These are phyloP conservation scores for Camellia oleifera DNA, from an alignment of 179 eudicot genomes.

Conservation along the genomic window DNA sequence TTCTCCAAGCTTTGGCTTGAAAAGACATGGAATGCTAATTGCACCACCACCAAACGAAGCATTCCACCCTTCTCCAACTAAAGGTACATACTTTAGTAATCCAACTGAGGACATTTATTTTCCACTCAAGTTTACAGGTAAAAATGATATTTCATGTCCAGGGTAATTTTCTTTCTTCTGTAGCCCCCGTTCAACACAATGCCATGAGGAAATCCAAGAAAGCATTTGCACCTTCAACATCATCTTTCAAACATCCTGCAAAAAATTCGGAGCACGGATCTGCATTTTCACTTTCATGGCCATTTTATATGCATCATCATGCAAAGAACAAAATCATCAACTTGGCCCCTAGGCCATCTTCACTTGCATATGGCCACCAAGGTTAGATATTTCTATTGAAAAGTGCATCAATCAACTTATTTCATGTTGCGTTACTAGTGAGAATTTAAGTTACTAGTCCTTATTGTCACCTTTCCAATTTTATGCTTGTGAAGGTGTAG, in stretches of 20 bases:
- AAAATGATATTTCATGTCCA: slow-evolving; percentile 6
- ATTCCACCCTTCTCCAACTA: slow-evolving; percentile 23
- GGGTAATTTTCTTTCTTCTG: slow-evolving; percentile 16
- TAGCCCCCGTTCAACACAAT: slow-evolving; percentile 27
- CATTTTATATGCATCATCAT: slow-evolving; percentile 41
- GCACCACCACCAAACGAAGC: slow-evolving; percentile 16
- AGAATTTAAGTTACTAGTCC: not conserved
- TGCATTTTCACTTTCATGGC: slow-evolving; percentile 27
- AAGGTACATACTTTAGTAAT: slow-evolving; percentile 25
- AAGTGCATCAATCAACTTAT: not conserved
- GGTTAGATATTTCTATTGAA: slow-evolving; percentile 27
- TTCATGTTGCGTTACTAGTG: not conserved
- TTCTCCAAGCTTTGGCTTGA: slow-evolving; percentile 21
- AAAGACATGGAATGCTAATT: slow-evolving; percentile 19
- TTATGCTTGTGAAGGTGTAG: slow-evolving; percentile 19
- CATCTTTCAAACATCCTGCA: slow-evolving; percentile 25
- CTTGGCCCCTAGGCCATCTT: slow-evolving; percentile 33
- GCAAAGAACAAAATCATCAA: slow-evolving; percentile 23
- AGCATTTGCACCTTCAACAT: slow-evolving; percentile 29
- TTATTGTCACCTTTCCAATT: not conserved
- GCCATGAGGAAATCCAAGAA: slow-evolving; percentile 14
- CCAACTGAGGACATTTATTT: not conserved
- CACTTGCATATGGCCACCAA: slow-evolving; percentile 29
- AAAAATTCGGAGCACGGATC: slow-evolving; percentile 24
- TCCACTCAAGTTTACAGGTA: not conserved